Evolutionary conservation across 306 rosid species (phyloP), one percentile per base, ranked within the genome.

Genomic region (Vigna nakashimae): DNA sequence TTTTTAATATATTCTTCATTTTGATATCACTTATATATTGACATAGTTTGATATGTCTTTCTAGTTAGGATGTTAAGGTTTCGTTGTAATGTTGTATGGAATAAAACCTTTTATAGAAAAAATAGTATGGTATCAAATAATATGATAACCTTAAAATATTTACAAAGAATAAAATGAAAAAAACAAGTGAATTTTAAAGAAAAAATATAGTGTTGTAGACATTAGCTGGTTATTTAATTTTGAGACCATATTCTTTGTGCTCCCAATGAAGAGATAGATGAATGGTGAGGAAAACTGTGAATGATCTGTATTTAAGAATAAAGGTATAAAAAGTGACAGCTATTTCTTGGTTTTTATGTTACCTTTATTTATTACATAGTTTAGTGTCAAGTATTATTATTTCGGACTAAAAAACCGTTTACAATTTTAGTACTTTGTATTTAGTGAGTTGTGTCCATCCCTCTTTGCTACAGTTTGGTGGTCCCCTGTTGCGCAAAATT

Each of bases 401-500:
- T 70, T n/a, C 17, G 9, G 62, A 28, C 6, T 5, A 50, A 26
- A 48, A 30, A 68, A 68, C 8, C 43, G 32, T 16, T 45, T 14
- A 26, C 9, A 8, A 4, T 30, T n/a, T 51, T 51, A 70, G 49
- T 32, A 17, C 68, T 34, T 50, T 6, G 55, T 2, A 20, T 42
- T 20, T 66, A 12, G 55, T 12, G 42, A 36, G 52, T 71, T 71
- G 75, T 52, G 32, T 17, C 34, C 12, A 28, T 49, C 18, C 18
- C n/a, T 51, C 34, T n/a, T 49, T 51, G 18, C 49, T 9, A 51
- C 18, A 71, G 18, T 32, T 50, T 34, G 34, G 75, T 51, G 75
- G 75, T 71, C 75, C 46, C 49, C 6, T 36, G 7, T 71, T 43
- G 7, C 13, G 50, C 6, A 60, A 71, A 52, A 71, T 52, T 51